Evolutionary conservation across 495 filamentous ascomycete genomes (phyloP).

Genomic region (Immersiella caudata): DNA sequence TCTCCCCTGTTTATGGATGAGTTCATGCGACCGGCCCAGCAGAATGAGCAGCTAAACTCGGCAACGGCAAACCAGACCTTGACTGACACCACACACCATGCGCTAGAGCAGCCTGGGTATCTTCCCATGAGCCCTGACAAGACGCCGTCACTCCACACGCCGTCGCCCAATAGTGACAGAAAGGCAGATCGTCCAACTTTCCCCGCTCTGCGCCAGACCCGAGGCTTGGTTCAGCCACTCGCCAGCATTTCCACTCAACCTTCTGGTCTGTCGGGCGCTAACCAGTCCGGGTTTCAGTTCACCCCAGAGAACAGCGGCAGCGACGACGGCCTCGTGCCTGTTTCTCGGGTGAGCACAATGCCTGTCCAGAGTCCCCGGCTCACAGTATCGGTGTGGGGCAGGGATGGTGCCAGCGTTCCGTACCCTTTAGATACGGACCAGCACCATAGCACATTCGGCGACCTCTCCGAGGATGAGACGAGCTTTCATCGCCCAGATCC

Average conservation of each 20-base stretch:
- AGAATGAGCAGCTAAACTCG: conserved; percentile 17
- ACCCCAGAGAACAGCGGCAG: conserved; percentile 54
- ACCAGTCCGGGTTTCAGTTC: conserved; percentile 38
- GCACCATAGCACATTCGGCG: conserved; percentile 16
- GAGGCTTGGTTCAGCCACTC: conserved; percentile 29
- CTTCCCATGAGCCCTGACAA: conserved; percentile 41
- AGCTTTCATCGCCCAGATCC: conserved; percentile 12
- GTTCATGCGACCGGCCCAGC: conserved; percentile 13
- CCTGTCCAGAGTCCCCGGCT: conserved; percentile 51
- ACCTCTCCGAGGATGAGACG: conserved; percentile 17
- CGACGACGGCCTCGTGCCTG: conserved; percentile 51
- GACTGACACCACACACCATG: conserved; percentile 15
- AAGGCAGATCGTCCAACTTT: conserved; percentile 24
- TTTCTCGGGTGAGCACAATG: conserved; percentile 40
- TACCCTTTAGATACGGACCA: conserved; percentile 35
- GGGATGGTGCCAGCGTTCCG: conserved; percentile 35
- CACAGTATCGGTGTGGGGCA: conserved; percentile 53
- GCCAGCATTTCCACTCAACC: conserved; percentile 30
- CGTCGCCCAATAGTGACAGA: conserved; percentile 33
- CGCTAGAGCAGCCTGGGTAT: conserved; percentile 22
- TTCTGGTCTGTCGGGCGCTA: conserved; percentile 35
- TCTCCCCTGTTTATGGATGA: conserved; percentile 43
- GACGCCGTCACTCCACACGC: conserved; percentile 36
- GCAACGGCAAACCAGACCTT: conserved; percentile 20
- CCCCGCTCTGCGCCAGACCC: conserved; percentile 19